Evolutionary conservation across 257 asterid genomes (phyloP).

Genomic region (Asclepias syriaca): DNA sequence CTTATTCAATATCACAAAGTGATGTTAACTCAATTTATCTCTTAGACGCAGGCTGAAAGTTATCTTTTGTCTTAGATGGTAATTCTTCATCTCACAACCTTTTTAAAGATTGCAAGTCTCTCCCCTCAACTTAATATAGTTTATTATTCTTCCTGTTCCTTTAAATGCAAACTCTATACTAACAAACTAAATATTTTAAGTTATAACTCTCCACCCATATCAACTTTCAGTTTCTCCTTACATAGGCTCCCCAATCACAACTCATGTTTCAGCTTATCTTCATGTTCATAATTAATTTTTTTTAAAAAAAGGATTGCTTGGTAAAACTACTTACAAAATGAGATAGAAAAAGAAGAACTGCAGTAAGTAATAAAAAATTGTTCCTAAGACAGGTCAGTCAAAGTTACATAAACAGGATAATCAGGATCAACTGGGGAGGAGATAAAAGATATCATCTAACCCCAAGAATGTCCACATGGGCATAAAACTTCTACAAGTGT

Average conservation of each 20-base stretch:
- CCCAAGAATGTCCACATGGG: background rate
- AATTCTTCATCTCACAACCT: background rate
- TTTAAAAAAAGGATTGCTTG: background rate
- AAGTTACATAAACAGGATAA: background rate
- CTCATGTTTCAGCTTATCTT: background rate
- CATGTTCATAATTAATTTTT: background rate
- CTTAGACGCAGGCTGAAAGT: constrained; percentile 5
- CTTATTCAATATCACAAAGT: constrained; percentile 2
- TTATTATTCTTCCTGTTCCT: background rate
- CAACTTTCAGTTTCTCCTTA: background rate
- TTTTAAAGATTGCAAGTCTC: background rate
- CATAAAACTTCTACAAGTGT: background rate
- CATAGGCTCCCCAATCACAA: background rate
- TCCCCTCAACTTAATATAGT: background rate
- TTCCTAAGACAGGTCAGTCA: background rate
- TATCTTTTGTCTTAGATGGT: background rate
- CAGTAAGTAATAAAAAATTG: background rate
- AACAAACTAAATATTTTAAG: background rate
- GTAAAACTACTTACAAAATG: background rate
- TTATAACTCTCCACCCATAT: background rate
- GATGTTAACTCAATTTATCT: background rate
- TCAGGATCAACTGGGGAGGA: background rate
- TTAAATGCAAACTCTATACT: background rate
- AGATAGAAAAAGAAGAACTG: background rate
- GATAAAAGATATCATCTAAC: background rate